Base-by-base conservation (phyloP, 306 rosid genomes). In the Arachis hypogaea region DNA sequence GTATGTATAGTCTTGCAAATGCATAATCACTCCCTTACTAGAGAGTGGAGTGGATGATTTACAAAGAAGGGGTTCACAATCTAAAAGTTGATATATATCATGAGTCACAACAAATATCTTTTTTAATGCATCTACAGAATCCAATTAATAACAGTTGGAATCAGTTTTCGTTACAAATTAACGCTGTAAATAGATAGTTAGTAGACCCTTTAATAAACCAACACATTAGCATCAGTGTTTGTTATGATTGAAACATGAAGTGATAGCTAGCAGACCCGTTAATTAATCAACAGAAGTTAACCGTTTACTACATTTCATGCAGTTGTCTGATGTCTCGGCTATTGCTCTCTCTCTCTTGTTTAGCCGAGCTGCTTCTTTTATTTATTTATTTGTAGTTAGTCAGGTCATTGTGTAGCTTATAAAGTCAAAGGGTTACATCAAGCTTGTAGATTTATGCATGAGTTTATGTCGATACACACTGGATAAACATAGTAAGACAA, bases 221-320 rank as follows among this genome's bases (percentile, higher is more conserved):
- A 69, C 30, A 60, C 44, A 76, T 56, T 22, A 42, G 51, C n/a
- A 69, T 41, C 22, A 41, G 4, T n/a, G 42, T 56, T 42, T 14
- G 18, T 49, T 38, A 22, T 33, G 46, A 43, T 55, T 41, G 52
- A 43, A 16, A 55, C 22, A 28, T 36, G 49, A 59, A 68, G 68
- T 18, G 49, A 76, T 22, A 59, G 46, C 47, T 51, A 58, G 4
- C n/a, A 51, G 44, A 52, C 42, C 70, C 43, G 51, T 41, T 47
- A 60, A 60, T 42, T 28, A 77, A 14, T 56, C 70, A 68, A 68
- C 42, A 59, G 14, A 11, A 62, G 44, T 50, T 63, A 46, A 70
- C 40, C 44, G 47, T 55, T 44, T 40, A 63, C 43, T 52, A 54
- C 46, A 52, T 5, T 71, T 42, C 63, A 66, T 55, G 61, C 59